These are phyloP conservation scores for Pyricularia grisea DNA, from an alignment of 2,329 filamentous ascomycete genomes.

Conservation along the genomic window DNA sequence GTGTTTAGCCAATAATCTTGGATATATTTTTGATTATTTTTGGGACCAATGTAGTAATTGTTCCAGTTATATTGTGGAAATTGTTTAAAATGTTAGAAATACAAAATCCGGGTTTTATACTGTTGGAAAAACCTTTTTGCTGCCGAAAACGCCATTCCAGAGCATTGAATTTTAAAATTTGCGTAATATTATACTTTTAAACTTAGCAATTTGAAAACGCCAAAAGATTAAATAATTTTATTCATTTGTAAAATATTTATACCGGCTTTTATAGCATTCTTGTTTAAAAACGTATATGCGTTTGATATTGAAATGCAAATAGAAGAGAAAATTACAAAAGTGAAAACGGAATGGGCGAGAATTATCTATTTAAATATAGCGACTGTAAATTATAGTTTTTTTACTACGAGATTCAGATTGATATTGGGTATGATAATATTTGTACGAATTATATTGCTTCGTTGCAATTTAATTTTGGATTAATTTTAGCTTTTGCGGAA, in stretches of 20 bases:
- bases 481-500: not conserved
- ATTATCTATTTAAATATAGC: not conserved
- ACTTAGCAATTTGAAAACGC: not conserved
- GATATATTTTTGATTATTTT: no score
- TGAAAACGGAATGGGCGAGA: not conserved
- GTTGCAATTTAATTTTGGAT: not conserved
- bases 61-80: no score
- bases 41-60: no score
- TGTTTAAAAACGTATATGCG: not conserved
- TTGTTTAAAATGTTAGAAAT: no score
- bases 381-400: not conserved
- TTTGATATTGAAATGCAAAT: not conserved
- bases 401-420: not conserved
- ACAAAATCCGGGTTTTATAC: no score
- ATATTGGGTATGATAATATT: not conserved
- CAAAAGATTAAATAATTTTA: not conserved
- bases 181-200: not conserved
- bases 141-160: no score
- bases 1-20: no score
- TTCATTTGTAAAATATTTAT: not conserved
- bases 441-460: not conserved
- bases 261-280: not conserved
- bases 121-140: no score
- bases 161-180: not conserved
- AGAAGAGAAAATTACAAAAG: not conserved